Conservation (phyloP, 805 yeast genomes). For the Saccharomycopsis sp. region DNA sequence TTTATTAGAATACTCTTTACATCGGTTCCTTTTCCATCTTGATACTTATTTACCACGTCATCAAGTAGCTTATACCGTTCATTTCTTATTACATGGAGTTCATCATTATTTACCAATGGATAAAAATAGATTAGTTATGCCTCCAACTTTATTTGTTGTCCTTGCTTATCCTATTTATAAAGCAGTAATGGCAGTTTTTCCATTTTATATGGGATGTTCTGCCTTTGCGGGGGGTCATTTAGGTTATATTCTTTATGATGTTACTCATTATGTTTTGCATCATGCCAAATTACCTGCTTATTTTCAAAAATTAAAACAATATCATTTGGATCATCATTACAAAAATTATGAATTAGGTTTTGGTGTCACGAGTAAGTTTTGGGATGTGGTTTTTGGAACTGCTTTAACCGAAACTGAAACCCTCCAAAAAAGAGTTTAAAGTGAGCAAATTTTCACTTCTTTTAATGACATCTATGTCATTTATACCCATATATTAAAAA, state of each 20-base stretch:
- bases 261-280: constrained; percentile 89
- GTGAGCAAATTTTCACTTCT: no score
- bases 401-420: constrained; percentile 29
- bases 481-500: no score
- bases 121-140: constrained; percentile 84
- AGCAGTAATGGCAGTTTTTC: constrained; percentile 65
- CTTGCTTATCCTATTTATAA: constrained; percentile 74
- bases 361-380: constrained; percentile 88
- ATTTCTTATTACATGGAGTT: constrained; percentile 88
- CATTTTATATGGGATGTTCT: constrained; percentile 77
- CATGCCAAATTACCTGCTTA: constrained; percentile 73
- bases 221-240: constrained; percentile 94
- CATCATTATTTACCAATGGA: constrained; percentile 99
- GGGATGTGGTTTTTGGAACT: constrained; percentile 91
- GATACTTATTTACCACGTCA: constrained; percentile 81
- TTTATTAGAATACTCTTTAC: constrained; percentile 75
- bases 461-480: no score
- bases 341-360: constrained; percentile 94
- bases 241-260: constrained; percentile 88
- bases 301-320: constrained; percentile 71
- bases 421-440: constrained; percentile 2
- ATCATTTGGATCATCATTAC: constrained; percentile 96
- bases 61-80: constrained; percentile 63
- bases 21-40: constrained; percentile 87
- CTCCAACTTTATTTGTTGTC: constrained; percentile 73